A percentile compares a stretch with the other conserved stretches of the same genome.
These are phyloP conservation scores for Calonectria pseudoreteaudii DNA, from an alignment of 2,329 filamentous ascomycete species.

Conservation along the genomic window DNA sequence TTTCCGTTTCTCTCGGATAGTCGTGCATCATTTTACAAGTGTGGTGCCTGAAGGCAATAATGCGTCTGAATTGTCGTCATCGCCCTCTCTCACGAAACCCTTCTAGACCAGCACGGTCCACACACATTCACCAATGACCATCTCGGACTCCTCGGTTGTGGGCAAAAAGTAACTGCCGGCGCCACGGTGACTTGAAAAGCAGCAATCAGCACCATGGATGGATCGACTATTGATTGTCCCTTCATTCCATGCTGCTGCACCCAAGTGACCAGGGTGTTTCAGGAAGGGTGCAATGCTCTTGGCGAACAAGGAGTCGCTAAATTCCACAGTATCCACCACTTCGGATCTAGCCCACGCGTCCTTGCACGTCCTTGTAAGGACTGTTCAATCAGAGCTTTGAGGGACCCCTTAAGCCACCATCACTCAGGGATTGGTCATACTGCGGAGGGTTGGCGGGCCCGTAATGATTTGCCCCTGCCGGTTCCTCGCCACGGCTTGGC, in stretches of 20 bases:
- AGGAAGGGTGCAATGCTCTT: conserved; percentile 23
- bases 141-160: background rate
- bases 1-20: background rate
- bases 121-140: conserved; percentile 9
- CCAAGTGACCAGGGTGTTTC: conserved; percentile 34
- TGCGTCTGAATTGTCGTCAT: conserved; percentile 13
- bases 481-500: background rate
- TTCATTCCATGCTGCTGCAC: conserved; percentile 27
- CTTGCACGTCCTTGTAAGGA: background rate
- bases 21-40: background rate
- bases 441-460: background rate
- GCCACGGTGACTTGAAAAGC: conserved; percentile 33
- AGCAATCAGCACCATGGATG: conserved; percentile 43
- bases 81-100: background rate
- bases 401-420: background rate
- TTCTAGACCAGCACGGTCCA: background rate
- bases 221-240: conserved; percentile 20
- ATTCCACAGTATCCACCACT: conserved; percentile 16
- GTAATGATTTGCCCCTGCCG: background rate
- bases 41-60: background rate
- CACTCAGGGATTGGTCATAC: conserved; percentile 4
- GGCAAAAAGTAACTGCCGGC: conserved; percentile 36
- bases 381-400: background rate
- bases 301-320: conserved; percentile 5
- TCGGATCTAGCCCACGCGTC: conserved; percentile 19